A percentile compares a stretch with the other conserved stretches of the same genome.
Conservation (phyloP, 495 filamentous ascomycete species). For the Chlorociboria aeruginascens region DNA sequence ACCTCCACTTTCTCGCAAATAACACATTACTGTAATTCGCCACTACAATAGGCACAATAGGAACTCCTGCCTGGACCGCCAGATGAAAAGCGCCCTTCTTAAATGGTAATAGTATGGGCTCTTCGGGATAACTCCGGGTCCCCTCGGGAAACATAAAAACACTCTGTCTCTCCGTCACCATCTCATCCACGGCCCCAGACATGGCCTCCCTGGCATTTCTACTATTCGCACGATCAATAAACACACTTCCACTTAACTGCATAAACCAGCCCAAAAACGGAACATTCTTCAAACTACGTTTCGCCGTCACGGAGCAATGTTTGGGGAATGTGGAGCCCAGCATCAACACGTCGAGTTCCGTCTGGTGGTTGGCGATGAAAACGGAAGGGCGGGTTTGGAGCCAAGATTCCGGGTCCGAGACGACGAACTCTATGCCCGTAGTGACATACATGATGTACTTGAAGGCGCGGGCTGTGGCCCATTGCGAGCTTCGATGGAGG, state of each 20-base stretch:
- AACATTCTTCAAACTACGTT: constrained; percentile 66
- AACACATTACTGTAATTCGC: constrained; percentile 83
- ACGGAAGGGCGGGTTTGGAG: constrained; percentile 68
- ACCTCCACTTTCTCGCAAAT: constrained; percentile 53
- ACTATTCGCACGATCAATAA: constrained; percentile 82
- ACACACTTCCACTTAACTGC: constrained; percentile 77
- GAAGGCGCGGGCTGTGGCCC: constrained; percentile 70
- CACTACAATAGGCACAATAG: constrained; percentile 77
- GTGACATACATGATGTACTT: constrained; percentile 65
- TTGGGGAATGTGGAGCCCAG: constrained; percentile 77
- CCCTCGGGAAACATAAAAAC: constrained; percentile 95
- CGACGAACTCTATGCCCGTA: constrained; percentile 69
- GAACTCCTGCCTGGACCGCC: constrained; percentile 85
- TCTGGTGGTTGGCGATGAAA: constrained; percentile 89
- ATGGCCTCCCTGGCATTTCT: constrained; percentile 77
- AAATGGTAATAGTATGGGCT: constrained; percentile 74
- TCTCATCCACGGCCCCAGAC: constrained; percentile 67
- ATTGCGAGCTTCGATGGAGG: constrained; percentile 67
- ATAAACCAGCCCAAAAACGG: constrained; percentile 98
- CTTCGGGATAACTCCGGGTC: constrained; percentile 76
- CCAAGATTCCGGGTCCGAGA: constrained; percentile 54
- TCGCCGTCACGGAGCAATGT: constrained; percentile 88
- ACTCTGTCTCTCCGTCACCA: constrained; percentile 62
- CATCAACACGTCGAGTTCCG: constrained; percentile 88
- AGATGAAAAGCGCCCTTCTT: constrained; percentile 98